phyloP scores from a whole-genome alignment of 441 rosid species.

The Aquilaria agallochum region DNA sequence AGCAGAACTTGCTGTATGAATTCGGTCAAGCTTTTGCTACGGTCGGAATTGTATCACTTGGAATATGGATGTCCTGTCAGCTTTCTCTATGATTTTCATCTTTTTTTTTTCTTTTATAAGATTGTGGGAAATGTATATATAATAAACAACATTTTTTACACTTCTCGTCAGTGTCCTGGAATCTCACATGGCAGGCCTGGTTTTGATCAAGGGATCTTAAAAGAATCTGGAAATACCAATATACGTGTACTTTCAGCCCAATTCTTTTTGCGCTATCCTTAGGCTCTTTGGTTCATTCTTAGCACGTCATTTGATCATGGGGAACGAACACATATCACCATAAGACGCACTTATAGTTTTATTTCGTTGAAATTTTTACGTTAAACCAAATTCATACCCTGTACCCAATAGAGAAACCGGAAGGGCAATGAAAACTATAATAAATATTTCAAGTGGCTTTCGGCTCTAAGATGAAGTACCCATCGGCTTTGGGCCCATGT shows the following conservation, averaged over 20 bases:
- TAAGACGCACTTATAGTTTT: too few species aligned
- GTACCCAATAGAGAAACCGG: too few species aligned
- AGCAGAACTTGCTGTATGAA: conserved; percentile 49
- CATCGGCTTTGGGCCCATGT: too few species aligned
- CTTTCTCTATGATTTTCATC: conserved; percentile 29
- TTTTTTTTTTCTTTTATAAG: not conserved
- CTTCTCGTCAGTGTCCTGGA: conserved; percentile 16
- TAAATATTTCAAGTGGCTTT: too few species aligned
- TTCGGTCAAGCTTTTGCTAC: conserved; percentile 78
- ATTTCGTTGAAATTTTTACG: too few species aligned
- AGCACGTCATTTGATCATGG: too few species aligned
- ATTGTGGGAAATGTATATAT: conserved; percentile 23
- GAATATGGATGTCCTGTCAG: conserved; percentile 76
- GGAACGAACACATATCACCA: too few species aligned
- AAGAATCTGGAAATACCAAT: not conserved
- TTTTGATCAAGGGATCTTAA: conserved; percentile 3
- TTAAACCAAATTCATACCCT: too few species aligned
- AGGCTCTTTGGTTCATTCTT: too few species aligned
- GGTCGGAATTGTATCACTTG: conserved; percentile 62
- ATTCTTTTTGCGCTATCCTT: too few species aligned
- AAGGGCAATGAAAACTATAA: too few species aligned
- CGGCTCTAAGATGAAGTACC: too few species aligned
- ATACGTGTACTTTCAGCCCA: not conserved
- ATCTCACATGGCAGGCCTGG: conserved; percentile 15
- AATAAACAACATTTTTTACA: conserved; percentile 16